Evolutionary conservation across 2,329 filamentous ascomycete genomes (phyloP), one percentile per base, ranked within the genome.

Genomic region (Aureobasidium sp.): DNA sequence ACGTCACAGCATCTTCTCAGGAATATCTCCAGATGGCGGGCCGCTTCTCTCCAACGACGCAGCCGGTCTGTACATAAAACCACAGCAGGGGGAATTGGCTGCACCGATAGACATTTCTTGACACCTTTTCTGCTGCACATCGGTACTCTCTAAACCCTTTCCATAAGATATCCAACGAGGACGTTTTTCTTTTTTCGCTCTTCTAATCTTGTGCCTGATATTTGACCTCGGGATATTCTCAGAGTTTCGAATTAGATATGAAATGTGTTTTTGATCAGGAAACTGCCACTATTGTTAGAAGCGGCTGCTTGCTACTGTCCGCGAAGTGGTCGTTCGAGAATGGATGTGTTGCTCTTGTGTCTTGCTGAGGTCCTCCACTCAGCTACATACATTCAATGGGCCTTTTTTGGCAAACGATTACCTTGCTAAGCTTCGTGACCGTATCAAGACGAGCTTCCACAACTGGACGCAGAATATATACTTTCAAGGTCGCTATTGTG

Each of bases 41-140:
- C 22, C 34, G 34, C 49, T 53, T 39, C 31, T 39, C 31, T 36
- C n/a, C 6, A 27, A 55, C 36, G 56, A 62, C 29, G 59, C 59
- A 62, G 59, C 48, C 48, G 59, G 39, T 52, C 59, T 62, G 59
- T 62, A 62, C 47, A 62, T 62, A 62, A 47, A 27, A 31, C 29
- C 51, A 55, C 12, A 55, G 22, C 36, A 42, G 22, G 51, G 51
- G 27, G 42, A 55, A 42, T 20, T 42, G 36, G 36, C 37, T 55
- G 51, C 36, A 55, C 51, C 12, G 51, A 55, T 55, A 55, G 51
- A 55, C 36, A 53, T 27, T 31, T 42, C n/a, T 55, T 42, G 51
- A 55, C 25, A n/a, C 36, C 37, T 41, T 41, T 41, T 41, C 49
- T 53, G 49, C 49, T 53, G 49, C 49, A 39, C 36, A 29, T 53